Evolutionary conservation across 164 flowering plant genomes (phyloP).

Genomic region (Pachysandra terminalis): DNA sequence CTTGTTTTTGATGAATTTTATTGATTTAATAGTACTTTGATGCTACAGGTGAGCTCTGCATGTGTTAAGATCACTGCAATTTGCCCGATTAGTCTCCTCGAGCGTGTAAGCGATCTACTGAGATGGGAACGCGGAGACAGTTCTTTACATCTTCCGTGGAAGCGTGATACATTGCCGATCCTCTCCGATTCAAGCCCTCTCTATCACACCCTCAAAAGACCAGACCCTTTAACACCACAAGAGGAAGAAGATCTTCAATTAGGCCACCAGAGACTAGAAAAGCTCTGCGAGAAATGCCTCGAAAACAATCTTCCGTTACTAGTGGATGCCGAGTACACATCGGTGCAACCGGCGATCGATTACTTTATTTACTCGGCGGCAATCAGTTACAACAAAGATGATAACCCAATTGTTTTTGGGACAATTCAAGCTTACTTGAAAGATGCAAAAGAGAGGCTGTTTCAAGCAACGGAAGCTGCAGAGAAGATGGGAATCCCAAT

Average conservation of each 20-base stretch:
- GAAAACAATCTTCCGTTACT: slow-evolving; percentile 48
- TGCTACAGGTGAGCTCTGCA: slow-evolving; percentile 66
- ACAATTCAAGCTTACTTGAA: slow-evolving; percentile 82
- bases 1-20: too few relatives aligned
- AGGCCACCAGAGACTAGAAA: slow-evolving; percentile 44
- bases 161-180: slow-evolving; percentile 53
- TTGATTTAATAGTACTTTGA: too few relatives aligned
- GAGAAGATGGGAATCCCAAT: slow-evolving; percentile 59
- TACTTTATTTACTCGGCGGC: slow-evolving; percentile 66
- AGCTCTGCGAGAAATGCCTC: slow-evolving; percentile 41
- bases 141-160: slow-evolving; percentile 77
- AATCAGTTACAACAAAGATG: slow-evolving; percentile 34
- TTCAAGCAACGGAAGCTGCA: slow-evolving; percentile 41
- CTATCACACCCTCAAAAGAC: slow-evolving; percentile 58
- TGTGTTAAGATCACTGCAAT: slow-evolving; percentile 85
- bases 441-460: slow-evolving; percentile 68
- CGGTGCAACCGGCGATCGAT: slow-evolving; percentile 82
- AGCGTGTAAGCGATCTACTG: slow-evolving; percentile 63
- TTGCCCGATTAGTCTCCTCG: slow-evolving; percentile 55
- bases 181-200: slow-evolving; percentile 62
- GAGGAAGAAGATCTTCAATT: slow-evolving; percentile 65
- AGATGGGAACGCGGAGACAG: slow-evolving; percentile 78
- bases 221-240: slow-evolving; percentile 50
- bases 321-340: slow-evolving; percentile 84
- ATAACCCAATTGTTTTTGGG: slow-evolving; percentile 51